Percentiles rank a stretch among this genome's conserved stretches.
Evolutionary conservation across 108 stramenopile species (phyloP).

Genomic region (Fragilariopsis cylindrus): DNA sequence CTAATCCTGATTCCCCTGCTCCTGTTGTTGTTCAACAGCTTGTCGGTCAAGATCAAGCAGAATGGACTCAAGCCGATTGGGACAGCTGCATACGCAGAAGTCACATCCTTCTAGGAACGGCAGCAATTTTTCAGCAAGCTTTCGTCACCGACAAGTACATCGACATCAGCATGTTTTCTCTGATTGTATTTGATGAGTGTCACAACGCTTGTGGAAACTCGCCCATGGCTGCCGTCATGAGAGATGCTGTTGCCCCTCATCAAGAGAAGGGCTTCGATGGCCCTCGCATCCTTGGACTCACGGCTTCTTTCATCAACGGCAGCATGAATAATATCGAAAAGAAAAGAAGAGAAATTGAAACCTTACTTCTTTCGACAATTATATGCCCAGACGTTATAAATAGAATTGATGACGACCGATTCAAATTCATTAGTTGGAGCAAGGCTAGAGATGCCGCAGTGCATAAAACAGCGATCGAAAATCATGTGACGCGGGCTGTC

Average conservation of each 20-base stretch:
- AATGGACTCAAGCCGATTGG: conserved; percentile 8
- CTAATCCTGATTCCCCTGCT: no score
- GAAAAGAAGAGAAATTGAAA: background rate
- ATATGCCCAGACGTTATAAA: no score
- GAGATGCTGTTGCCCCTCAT: conserved; percentile 3
- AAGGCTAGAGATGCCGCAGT: no score
- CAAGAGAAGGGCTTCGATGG: background rate
- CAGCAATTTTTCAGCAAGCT: background rate
- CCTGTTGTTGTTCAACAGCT: background rate
- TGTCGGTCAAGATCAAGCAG: conserved; percentile 4
- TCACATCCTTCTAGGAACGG: conserved; percentile 7
- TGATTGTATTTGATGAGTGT: conserved; percentile 12
- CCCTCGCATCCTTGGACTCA: conserved; percentile 9
- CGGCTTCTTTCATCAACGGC: conserved; percentile 12
- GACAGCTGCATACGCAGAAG: background rate
- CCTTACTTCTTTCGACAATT: no score
- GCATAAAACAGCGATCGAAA: no score
- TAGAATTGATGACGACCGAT: no score
- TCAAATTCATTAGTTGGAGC: no score
- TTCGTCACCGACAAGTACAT: conserved; percentile 10
- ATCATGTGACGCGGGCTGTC: no score
- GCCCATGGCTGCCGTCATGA: conserved; percentile 15
- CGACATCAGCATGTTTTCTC: background rate
- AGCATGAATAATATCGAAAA: conserved; percentile 4
- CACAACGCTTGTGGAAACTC: conserved; percentile 4